Conservation (phyloP, 2,329 filamentous ascomycete species). For the Cercospora sojina region DNA sequence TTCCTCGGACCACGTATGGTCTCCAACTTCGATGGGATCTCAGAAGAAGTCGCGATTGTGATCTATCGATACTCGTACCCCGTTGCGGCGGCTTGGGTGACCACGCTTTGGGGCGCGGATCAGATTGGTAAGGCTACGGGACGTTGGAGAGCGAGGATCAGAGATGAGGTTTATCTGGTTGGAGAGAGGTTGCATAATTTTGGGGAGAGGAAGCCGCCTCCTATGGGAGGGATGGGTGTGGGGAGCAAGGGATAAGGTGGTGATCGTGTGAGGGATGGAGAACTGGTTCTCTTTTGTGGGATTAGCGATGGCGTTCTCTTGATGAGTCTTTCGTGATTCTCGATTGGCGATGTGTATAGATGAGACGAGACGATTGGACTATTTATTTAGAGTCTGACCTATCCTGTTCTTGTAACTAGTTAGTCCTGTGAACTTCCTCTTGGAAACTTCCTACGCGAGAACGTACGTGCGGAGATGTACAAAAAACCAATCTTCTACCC, state of each 20-base stretch:
- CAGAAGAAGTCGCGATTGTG: conserved; percentile 20
- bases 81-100: conserved; percentile 31
- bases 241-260: conserved; percentile 32
- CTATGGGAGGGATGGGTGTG: conserved; percentile 35
- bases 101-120: conserved; percentile 14
- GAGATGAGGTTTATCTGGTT: conserved; percentile 94
- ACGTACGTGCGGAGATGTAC: no score
- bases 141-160: conserved; percentile 75
- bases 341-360: background rate
- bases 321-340: background rate
- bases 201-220: conserved; percentile 55
- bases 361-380: background rate
- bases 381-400: background rate
- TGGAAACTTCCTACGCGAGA: no score
- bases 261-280: background rate
- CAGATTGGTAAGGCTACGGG: conserved; percentile 59
- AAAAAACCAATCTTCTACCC: no score
- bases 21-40: conserved; percentile 5
- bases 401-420: background rate
- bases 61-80: conserved; percentile 75
- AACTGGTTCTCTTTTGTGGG: background rate
- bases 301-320: conserved; percentile 14
- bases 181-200: conserved; percentile 95
- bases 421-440: background rate
- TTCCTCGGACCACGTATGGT: conserved; percentile 7